Base-by-base conservation (phyloP, 345 rosid species). In the Citrus medica region DNA sequence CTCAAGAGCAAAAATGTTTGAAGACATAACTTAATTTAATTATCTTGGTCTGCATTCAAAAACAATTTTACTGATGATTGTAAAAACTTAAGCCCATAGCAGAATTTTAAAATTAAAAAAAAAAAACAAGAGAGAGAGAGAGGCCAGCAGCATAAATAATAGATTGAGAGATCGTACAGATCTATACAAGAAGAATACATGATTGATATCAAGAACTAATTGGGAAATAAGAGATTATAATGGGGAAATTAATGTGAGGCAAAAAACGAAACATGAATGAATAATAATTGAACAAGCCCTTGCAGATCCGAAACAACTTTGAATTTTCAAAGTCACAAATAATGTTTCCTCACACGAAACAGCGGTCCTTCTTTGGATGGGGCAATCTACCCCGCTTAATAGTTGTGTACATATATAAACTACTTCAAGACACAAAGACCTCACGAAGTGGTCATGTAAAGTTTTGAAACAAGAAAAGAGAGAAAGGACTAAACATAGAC, bases 391-490 rank as follows among this genome's bases (percentile, higher is more conserved):
- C 81, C 83, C 25, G 62, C 59, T 75, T 67, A 62, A 53, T 66
- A 69, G 73, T 64, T 81, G 76, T 83, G 76, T 79, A 81, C 82
- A 85, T 67, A 81, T 78, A 78, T 75, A 58, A 77, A 69, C 82
- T 78, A 78, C 37, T 79, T 73, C 63, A 67, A 83, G 65, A 40
- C 81, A 81, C 38, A 51, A 33, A 70, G 53, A 76, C 64, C 75
- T 61, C 79, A 58, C 21, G 25, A 53, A 40, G 53, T 46, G 72
- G 35, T 71, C 76, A 73, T 70, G 81, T 77, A 35, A 78, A 62
- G 3, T 51, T 80, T 78, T 67, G 58, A 22, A 67, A 70, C 2
- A 27, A n/a, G 28, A 80, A 56, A 77, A 73, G 2, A 48, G 6
- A 67, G 37, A 40, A 22, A 60, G 76, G 78, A 59, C 66, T 78